Evolutionary conservation across 257 asterid species (phyloP), one percentile per base, ranked within the genome.

Genomic region (Dorcoceras hygrometricum): DNA sequence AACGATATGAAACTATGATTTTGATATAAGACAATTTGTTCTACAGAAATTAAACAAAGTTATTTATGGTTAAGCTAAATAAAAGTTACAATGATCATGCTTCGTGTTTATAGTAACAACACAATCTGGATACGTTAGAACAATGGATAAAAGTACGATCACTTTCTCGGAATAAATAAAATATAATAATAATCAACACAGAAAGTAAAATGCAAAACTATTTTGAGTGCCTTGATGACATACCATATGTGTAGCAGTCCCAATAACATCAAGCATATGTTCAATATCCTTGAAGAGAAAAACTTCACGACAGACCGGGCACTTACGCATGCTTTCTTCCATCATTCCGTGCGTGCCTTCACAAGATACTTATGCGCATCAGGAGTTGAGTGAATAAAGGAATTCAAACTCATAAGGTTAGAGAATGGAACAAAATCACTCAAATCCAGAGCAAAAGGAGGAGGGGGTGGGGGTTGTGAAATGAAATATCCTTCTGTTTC

Each of bases 351-450:
- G 19, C 51, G 14, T 14, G 51, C 51, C 51, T 43, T 43, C 51
- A 43, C 19, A 43, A 43, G 1, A 43, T 43, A 14, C 19, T 12
- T 43, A 43, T 14, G 19, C 14, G 4, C 51, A 43, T 14, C 19
- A 43, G 19, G n/a, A 43, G 14, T 43, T 12, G 51, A 43, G 51
- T 43, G 14, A 43, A 60, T 25, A 4, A 53, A n/a, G 24, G 53
- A 53, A 43, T 31, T n/a, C 32, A 66, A 51, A 66, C 66, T 43
- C 59, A 57, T 23, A 23, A 20, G 68, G 63, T 23, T 20, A 57
- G 28, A 58, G 39, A 64, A 39, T 6, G 27, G 67, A 43, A 56
- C 57, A 63, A 6, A 53, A 54, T 26, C 16, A 28, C 3, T 62
- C 63, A 60, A 28, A 23, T 14, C 58, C 20, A 23, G 67, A 20